phyloP scores from a whole-genome alignment of 1,284 basidiomycete species.

The Naganishia cerealis region DNA sequence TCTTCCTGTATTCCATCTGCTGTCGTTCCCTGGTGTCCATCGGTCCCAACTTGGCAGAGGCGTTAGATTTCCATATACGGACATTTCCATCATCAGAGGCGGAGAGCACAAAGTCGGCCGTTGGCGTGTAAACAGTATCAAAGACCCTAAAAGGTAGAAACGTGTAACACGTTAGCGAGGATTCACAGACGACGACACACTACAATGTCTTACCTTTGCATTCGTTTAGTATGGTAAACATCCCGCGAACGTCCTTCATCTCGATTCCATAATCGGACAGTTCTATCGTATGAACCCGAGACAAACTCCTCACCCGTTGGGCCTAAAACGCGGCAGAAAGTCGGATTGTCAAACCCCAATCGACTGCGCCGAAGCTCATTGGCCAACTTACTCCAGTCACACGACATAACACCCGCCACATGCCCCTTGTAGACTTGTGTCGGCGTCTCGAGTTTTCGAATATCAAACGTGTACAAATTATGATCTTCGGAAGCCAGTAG shows the following conservation, averaged over 20 bases:
- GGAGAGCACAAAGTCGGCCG: slow-evolving; percentile 87
- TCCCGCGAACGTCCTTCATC: slow-evolving; percentile 80
- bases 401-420: slow-evolving; percentile 90
- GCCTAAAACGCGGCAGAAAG: slow-evolving; percentile 51
- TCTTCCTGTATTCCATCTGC: slow-evolving; percentile 87
- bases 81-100: slow-evolving; percentile 98
- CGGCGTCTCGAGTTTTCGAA: slow-evolving; percentile 77
- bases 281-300: slow-evolving; percentile 93
- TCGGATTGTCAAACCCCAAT: slow-evolving; percentile 38
- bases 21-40: slow-evolving; percentile 89
- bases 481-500: slow-evolving; percentile 96
- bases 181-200: not conserved
- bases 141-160: slow-evolving; percentile 44
- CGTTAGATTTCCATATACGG: slow-evolving; percentile 88
- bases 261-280: slow-evolving; percentile 88
- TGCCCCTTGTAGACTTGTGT: slow-evolving; percentile 97
- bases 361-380: not conserved
- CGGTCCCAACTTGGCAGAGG: slow-evolving; percentile 88
- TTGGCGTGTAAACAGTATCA: slow-evolving; percentile 73
- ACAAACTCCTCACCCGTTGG: slow-evolving; percentile 96
- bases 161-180: slow-evolving; percentile 13
- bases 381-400: slow-evolving; percentile 70
- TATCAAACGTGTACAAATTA: slow-evolving; percentile 97
- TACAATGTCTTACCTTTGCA: slow-evolving; percentile 75
- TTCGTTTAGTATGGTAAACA: slow-evolving; percentile 96